Evolutionary conservation across 495 filamentous ascomycete species (phyloP), one percentile per base, ranked within the genome.

Genomic region (Tetracladium marchalianum): DNA sequence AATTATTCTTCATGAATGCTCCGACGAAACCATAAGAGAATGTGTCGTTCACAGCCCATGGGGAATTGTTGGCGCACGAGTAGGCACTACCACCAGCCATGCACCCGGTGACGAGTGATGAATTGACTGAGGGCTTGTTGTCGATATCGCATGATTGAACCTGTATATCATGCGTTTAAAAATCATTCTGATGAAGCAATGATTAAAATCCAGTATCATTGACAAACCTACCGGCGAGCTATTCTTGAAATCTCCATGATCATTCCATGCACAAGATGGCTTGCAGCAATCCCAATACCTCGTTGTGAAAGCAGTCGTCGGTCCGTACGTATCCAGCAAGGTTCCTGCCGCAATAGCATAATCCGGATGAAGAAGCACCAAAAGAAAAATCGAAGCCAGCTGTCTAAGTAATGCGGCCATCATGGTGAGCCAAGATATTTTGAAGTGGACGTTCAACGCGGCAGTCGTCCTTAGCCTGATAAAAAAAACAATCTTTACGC

Each of bases 1-100:
- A 73, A 44, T 66, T 62, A 39, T 72, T 74, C 3, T 57, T 47
- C 50, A 80, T 66, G 40, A 65, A 70, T 16, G 80, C 78, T 18
- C 79, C 78, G 3, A 78, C 77, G 61, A 75, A 83, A 27, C 81
- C 81, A 59, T 85, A 84, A 22, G 76, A 64, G 1, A 73, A 27
- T 6, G 59, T 63, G 19, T 72, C 69, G 65, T 60, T 71, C 49
- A 82, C 72, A 16, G 75, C 78, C 79, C 80, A 82, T 9, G 81
- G 81, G 49, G 59, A 60, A 59, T 83, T 75, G 60, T 66, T 71
- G 43, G 67, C 67, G 67, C 81, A 84, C 74, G 78, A 78, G 67
- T 66, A 82, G 10, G 78, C 77, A 10, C 46, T 53, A 31, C 80
- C 79, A 50, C 73, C 74, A 48, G 11, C 67, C 22, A 27, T 27